phyloP scores from a whole-genome alignment of 2,329 filamentous ascomycete genomes.

The Hypoxylon sp. region DNA sequence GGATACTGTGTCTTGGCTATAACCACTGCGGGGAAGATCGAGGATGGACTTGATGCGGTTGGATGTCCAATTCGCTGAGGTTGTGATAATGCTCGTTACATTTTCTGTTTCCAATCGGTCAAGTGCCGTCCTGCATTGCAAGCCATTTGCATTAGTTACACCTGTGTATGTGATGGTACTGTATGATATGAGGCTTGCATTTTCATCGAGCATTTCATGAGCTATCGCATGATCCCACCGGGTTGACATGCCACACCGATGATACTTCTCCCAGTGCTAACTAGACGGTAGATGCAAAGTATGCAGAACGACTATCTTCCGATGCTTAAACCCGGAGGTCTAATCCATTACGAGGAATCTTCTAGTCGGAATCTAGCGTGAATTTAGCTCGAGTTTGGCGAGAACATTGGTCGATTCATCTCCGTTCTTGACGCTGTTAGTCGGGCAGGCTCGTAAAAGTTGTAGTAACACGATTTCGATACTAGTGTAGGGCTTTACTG shows the following conservation, averaged over 20 bases:
- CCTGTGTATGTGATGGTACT: too few relatives aligned
- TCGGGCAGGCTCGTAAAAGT: too few relatives aligned
- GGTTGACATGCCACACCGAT: background rate
- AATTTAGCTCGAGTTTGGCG: constrained; percentile 8
- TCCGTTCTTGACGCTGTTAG: too few relatives aligned
- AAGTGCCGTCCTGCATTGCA: constrained; percentile 7
- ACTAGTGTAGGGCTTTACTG: too few relatives aligned
- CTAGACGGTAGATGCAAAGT: too few relatives aligned
- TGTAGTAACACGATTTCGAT: too few relatives aligned
- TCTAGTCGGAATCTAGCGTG: constrained; percentile 10
- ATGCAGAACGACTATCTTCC: background rate
- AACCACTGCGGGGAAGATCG: constrained; percentile 12
- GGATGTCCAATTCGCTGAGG: background rate
- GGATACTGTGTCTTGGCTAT: constrained; percentile 4
- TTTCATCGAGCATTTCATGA: background rate
- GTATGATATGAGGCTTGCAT: too few relatives aligned
- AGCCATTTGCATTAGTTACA: too few relatives aligned
- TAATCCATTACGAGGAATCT: background rate
- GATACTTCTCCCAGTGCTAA: too few relatives aligned
- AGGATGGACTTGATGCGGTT: constrained; percentile 2
- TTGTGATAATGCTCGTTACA: constrained; percentile 5
- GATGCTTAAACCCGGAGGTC: too few relatives aligned
- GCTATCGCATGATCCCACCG: background rate
- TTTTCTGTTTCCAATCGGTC: constrained; percentile 8
- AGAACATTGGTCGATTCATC: constrained; percentile 6